Conservation (phyloP, 345 rosid genomes). For the Populus ilicifolia region DNA sequence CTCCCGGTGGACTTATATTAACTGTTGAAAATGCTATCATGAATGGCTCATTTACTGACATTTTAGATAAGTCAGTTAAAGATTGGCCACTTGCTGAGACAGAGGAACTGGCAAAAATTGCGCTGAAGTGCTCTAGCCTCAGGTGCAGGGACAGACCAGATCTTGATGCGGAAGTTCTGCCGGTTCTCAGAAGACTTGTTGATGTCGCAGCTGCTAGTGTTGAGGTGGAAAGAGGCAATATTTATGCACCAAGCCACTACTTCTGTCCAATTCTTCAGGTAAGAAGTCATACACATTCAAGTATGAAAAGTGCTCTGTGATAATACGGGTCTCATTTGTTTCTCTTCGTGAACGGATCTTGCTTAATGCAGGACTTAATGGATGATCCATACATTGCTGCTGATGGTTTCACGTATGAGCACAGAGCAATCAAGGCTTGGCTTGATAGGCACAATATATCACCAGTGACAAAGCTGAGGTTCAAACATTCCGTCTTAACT, state of each 20-base stretch:
- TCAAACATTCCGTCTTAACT: conserved; percentile 42
- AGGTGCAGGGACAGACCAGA: conserved; percentile 92
- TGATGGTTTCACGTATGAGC: conserved; percentile 87
- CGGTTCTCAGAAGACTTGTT: conserved; percentile 57
- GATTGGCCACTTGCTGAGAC: conserved; percentile 78
- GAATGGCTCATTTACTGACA: conserved; percentile 48
- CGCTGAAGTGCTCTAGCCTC: conserved; percentile 64
- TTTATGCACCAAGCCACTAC: conserved; percentile 56
- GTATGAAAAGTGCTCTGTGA: background rate
- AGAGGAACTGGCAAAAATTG: conserved; percentile 60
- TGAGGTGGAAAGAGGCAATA: conserved; percentile 41
- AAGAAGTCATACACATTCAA: background rate
- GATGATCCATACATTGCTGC: conserved; percentile 84
- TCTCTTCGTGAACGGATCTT: background rate
- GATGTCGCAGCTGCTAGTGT: conserved; percentile 52
- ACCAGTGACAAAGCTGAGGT: conserved; percentile 62
- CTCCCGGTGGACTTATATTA: conserved; percentile 59
- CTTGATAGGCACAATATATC: conserved; percentile 59
- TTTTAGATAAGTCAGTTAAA: conserved; percentile 53
- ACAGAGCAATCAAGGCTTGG: conserved; percentile 69
- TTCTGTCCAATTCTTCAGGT: conserved; percentile 90
- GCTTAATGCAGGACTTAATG: conserved; percentile 64
- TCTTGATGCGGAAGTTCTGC: conserved; percentile 69
- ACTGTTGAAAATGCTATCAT: conserved; percentile 58
- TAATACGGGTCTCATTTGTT: background rate